Evolutionary conservation across 2,329 filamentous ascomycete genomes (phyloP).

Genomic region (Huntiella decipiens): DNA sequence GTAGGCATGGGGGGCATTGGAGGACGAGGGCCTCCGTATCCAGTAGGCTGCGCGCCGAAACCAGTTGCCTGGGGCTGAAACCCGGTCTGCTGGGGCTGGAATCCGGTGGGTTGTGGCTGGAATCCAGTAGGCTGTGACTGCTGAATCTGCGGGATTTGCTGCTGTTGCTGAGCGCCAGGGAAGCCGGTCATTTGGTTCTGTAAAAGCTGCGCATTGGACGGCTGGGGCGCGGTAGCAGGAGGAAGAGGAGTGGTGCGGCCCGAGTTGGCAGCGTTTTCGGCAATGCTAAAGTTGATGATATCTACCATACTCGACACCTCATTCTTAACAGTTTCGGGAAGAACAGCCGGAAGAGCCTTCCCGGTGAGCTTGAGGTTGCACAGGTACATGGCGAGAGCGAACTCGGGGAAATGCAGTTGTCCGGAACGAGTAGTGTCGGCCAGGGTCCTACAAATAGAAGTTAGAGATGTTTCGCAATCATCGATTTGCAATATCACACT

Average conservation of each 20-base stretch:
- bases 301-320: constrained; percentile 99
- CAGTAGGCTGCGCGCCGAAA: constrained; percentile 51
- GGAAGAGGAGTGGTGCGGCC: constrained; percentile 29
- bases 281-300: constrained; percentile 88
- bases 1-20: constrained; percentile 71
- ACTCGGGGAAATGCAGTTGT: constrained; percentile 91
- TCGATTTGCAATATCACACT: constrained; percentile 13
- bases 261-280: constrained; percentile 42
- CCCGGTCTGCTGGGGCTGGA: constrained; percentile 28
- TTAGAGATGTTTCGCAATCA: neutral
- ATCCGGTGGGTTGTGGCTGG: constrained; percentile 13
- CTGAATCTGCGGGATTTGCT: constrained; percentile 11
- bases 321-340: constrained; percentile 80
- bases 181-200: constrained; percentile 52
- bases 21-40: constrained; percentile 69
- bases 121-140: constrained; percentile 31
- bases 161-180: constrained; percentile 27
- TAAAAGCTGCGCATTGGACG: constrained; percentile 49
- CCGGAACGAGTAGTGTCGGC: constrained; percentile 93
- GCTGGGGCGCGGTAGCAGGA: constrained; percentile 38
- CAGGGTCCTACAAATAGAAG: constrained; percentile 45
- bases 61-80: constrained; percentile 47
- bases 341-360: constrained; percentile 51
- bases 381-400: constrained; percentile 93
- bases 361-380: constrained; percentile 87